These are phyloP conservation scores for Cerioporus squamosus DNA, from an alignment of 1,284 basidiomycete genomes.

Conservation along the genomic window DNA sequence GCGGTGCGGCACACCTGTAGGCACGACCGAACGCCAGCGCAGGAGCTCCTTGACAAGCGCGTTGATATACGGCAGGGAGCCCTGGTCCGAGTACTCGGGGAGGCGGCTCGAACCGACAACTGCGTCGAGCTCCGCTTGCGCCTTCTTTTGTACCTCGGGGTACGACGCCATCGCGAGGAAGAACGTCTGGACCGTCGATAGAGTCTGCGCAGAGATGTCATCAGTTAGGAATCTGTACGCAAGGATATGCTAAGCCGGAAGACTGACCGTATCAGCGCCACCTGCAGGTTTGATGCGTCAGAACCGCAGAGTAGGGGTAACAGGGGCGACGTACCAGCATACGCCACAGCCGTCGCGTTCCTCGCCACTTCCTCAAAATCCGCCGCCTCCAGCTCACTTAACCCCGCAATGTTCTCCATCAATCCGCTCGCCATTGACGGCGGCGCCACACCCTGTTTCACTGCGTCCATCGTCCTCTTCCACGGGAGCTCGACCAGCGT, in stretches of 20 bases:
- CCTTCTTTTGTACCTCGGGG: slow-evolving; percentile 42
- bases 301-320: background rate
- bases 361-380: slow-evolving; percentile 6
- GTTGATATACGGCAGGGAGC: slow-evolving; percentile 16
- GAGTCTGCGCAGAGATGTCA: slow-evolving; percentile 12
- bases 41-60: slow-evolving; percentile 19
- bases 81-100: slow-evolving; percentile 40
- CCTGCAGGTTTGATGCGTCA: background rate
- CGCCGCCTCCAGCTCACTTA: background rate
- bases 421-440: slow-evolving; percentile 4
- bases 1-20: slow-evolving; percentile 33
- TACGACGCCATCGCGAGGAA: slow-evolving; percentile 40
- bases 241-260: background rate
- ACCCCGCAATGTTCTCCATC: background rate
- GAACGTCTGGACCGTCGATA: slow-evolving; percentile 31
- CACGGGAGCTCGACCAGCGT: slow-evolving; percentile 6
- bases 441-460: slow-evolving; percentile 5
- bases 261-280: slow-evolving; percentile 21
- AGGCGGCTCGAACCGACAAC: slow-evolving; percentile 34
- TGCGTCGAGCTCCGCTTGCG: slow-evolving; percentile 30
- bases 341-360: slow-evolving; percentile 2
- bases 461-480: slow-evolving; percentile 7
- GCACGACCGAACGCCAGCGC: slow-evolving; percentile 20
- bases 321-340: background rate
- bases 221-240: background rate